phyloP scores from a whole-genome alignment of 2,329 filamentous ascomycete species.

The Fonsecaea pedrosoi region DNA sequence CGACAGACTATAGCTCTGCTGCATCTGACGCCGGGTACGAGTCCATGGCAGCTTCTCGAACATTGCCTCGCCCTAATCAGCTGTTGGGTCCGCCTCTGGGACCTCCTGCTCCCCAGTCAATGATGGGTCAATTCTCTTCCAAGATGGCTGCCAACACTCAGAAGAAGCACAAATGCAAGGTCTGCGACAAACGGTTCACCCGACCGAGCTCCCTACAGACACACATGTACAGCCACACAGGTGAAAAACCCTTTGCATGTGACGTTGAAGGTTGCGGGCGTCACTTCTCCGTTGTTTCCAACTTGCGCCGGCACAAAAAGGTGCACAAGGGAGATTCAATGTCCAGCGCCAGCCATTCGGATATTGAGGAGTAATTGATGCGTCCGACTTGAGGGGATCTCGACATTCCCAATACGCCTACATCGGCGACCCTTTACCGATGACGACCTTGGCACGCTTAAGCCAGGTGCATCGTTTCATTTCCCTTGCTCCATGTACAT shows the following conservation, averaged over 20 bases:
- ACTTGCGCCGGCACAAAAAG: constrained; percentile 91
- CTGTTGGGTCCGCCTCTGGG: constrained; percentile 66
- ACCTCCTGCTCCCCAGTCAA: constrained; percentile 87
- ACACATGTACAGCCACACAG: constrained; percentile 98
- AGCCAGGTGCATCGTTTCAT: constrained; percentile 16
- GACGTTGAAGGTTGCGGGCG: constrained; percentile 94
- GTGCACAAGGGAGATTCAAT: constrained; percentile 75
- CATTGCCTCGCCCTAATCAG: constrained; percentile 78
- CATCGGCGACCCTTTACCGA: not conserved
- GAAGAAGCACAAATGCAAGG: constrained; percentile 99
- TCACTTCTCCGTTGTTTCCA: constrained; percentile 96
- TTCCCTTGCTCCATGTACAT: constrained; percentile 30
- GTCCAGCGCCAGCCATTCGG: constrained; percentile 38
- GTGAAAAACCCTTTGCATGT: constrained; percentile 95
- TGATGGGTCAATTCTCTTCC: constrained; percentile 99
- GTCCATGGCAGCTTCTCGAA: constrained; percentile 73
- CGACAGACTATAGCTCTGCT: constrained; percentile 91
- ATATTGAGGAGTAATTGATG: constrained; percentile 36
- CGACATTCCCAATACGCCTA: not conserved
- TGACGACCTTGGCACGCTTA: constrained; percentile 9
- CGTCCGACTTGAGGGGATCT: not conserved
- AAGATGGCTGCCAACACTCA: constrained; percentile 94
- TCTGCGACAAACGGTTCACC: constrained; percentile 97
- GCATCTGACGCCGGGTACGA: constrained; percentile 80
- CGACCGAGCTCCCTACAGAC: constrained; percentile 93